A percentile compares a stretch with the other conserved stretches of the same genome.
Evolutionary conservation across 164 flowering plant species (phyloP).

Genomic region (Amborella trichopoda): DNA sequence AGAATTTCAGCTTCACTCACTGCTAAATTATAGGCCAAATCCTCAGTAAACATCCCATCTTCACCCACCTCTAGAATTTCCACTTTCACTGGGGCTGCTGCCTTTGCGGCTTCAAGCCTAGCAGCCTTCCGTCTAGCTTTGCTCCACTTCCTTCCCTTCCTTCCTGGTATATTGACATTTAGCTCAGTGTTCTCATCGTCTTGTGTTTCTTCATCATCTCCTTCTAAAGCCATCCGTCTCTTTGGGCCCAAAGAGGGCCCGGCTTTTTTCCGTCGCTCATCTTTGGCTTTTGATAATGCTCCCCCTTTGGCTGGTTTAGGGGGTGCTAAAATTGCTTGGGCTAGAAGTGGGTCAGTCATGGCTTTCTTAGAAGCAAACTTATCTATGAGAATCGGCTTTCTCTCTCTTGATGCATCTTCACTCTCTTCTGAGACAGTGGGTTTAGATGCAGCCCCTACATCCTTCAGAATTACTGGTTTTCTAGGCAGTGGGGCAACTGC

Average conservation of each 20-base stretch:
- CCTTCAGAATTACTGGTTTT: slow-evolving; percentile 64
- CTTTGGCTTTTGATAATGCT: slow-evolving; percentile 41
- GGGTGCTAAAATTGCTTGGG: slow-evolving; percentile 56
- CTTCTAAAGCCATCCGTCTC: slow-evolving; percentile 28
- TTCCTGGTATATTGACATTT: slow-evolving; percentile 50
- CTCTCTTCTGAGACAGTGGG: slow-evolving; percentile 12
- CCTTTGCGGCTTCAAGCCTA: slow-evolving; percentile 67
- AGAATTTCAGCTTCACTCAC: slow-evolving; percentile 77
- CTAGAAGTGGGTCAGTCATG: slow-evolving; percentile 48
- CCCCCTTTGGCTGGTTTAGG: slow-evolving; percentile 47
- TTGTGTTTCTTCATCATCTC: slow-evolving; percentile 20
- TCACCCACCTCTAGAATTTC: slow-evolving; percentile 91
- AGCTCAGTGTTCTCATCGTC: slow-evolving; percentile 62
- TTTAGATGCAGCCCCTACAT: slow-evolving; percentile 49
- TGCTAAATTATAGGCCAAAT: slow-evolving; percentile 67
- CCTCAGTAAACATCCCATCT: slow-evolving; percentile 75
- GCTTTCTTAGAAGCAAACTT: slow-evolving; percentile 78
- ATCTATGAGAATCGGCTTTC: slow-evolving; percentile 72
- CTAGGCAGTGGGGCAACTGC: slow-evolving; percentile 50
- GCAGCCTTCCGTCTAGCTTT: slow-evolving; percentile 88
- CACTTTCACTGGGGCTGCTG: slow-evolving; percentile 78
- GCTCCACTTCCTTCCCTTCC: slow-evolving; percentile 85
- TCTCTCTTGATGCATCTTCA: slow-evolving; percentile 26
- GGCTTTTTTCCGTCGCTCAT: slow-evolving; percentile 46
- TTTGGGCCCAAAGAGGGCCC: slow-evolving; percentile 36